Base-by-base conservation (phyloP, 805 yeast species). In the Metschnikowia lachancei region DNA sequence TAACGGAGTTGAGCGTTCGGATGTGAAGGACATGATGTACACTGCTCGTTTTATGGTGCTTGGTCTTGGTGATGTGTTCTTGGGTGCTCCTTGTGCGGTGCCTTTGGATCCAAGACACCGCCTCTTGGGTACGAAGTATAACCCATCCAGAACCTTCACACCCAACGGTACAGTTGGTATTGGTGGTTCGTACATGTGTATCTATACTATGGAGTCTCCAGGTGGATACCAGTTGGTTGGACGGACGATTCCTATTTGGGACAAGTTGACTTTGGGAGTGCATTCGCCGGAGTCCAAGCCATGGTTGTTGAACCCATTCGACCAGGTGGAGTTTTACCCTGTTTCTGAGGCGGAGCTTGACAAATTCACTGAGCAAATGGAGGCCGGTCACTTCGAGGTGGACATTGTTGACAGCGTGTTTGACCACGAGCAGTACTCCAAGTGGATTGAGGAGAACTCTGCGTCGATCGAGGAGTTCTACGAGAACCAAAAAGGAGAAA, bases 131-230 rank as follows among this genome's bases (percentile, higher is more conserved):
- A 78, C 96, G 26, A 92, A 92, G 69, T 94, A 92, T 71, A 92
- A 92, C 64, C 99, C 99, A 33, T 87, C 97, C 12, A 81, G 99
- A 74, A 88, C 97, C 1, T 91, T 77, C 72, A 92, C 99, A 2
- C 96, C 97, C 33, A 88, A 89, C 62, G 99, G 99, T 56, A 87
- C 94, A 31, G 98, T 92, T 51, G 99, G 99, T 61, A 84, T 94
- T 63, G 99, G 99, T 53, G 98, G 99, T 58, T 89, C 86, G 87
- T 94, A 90, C 77, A 91, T 92, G 98, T 92, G 98, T 73, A 91
- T 92, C 58, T 92, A 92, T 69, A 89, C 98, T 28, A 91, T 92
- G 92, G 95, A 89, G 56, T 89, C 97, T 20, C 99, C 99, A 39
- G 99, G 99, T 70, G 99, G 99, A 28, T 92, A 92, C 69, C 98